Evolutionary conservation across 2,329 filamentous ascomycete species (phyloP), one percentile per base, ranked within the genome.

Genomic region (Ophiostoma australiae): DNA sequence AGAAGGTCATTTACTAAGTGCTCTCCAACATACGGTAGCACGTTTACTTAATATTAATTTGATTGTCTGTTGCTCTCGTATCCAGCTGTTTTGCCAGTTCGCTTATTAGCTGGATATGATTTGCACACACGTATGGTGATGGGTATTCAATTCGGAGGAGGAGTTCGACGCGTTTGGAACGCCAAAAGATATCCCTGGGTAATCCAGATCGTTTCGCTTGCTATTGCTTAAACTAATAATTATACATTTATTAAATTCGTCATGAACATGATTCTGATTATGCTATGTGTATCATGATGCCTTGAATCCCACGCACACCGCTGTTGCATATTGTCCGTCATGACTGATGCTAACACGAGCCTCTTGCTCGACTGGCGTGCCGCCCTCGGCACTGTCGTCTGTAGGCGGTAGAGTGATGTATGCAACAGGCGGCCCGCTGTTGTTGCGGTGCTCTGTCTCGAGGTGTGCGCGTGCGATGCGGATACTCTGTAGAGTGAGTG

Each of bases 321-420:
- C 91, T 27, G 86, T 89, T 11, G 93, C 93, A 80, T 93, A 97
- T 8, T 92, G 90, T 1, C 87, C 89, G 79, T 97, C 94, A 78
- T 97, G 94, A 76, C 91, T 95, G 75, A 97, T 96, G 72, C 90
- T 94, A 65, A 97, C 78, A 76, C 87, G 83, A 17, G 89, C 92
- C 68, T 87, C 82, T 74, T 88, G 85, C 72, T 82, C 78, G 68
- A 48, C n/a, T n/a, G 44, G 17, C 3, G 23, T 15, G 61, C 31
- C 52, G 31, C 7, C n/a, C 17, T 35, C 67, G n/a, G 6, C 39
- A 31, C 11, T 20, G n/a, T n/a, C 70, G 31, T 11, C 27, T 3
- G 37, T 37, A 35, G 69, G 5, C 7, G 66, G 58, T 37, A 72
- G 33, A 10, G 35, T 78, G 71, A 85, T 80, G 69, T 84, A 75